Evolutionary conservation across 176 grass and related monocot genomes (phyloP).

Genomic region (Zoysia pacifica): DNA sequence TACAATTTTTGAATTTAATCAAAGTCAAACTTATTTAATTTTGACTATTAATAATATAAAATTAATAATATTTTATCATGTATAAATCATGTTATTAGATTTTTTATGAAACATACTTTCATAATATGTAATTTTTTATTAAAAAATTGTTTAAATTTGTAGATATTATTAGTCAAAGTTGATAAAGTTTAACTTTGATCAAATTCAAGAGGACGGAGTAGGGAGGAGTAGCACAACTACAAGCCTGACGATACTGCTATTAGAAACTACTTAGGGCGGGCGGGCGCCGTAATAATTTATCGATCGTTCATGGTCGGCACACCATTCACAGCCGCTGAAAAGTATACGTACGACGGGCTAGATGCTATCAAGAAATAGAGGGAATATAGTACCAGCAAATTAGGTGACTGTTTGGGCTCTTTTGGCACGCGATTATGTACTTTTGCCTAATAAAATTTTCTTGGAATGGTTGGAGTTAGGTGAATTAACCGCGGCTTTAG

Average conservation of each 20-base stretch:
- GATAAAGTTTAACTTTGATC: too few relatives aligned
- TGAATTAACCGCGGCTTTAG: slow-evolving; percentile 14
- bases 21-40: too few relatives aligned
- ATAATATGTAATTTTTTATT: too few relatives aligned
- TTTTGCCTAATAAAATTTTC: slow-evolving; percentile 15
- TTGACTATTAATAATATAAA: too few relatives aligned
- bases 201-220: too few relatives aligned
- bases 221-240: too few relatives aligned
- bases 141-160: too few relatives aligned
- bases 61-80: too few relatives aligned
- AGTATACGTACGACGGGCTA: not conserved
- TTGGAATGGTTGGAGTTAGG: not conserved
- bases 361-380: not conserved
- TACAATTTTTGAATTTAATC: too few relatives aligned
- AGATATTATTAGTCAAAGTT: too few relatives aligned
- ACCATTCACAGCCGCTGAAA: slow-evolving; percentile 8
- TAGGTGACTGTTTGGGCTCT: slow-evolving; percentile 5
- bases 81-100: too few relatives aligned
- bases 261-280: not conserved
- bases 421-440: not conserved
- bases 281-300: not conserved
- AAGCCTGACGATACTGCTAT: not conserved
- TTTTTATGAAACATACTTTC: too few relatives aligned
- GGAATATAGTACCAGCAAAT: slow-evolving; percentile 4
- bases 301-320: not conserved